Conservation (phyloP, 2,329 filamentous ascomycete species). For the Metarhizium rileyi region DNA sequence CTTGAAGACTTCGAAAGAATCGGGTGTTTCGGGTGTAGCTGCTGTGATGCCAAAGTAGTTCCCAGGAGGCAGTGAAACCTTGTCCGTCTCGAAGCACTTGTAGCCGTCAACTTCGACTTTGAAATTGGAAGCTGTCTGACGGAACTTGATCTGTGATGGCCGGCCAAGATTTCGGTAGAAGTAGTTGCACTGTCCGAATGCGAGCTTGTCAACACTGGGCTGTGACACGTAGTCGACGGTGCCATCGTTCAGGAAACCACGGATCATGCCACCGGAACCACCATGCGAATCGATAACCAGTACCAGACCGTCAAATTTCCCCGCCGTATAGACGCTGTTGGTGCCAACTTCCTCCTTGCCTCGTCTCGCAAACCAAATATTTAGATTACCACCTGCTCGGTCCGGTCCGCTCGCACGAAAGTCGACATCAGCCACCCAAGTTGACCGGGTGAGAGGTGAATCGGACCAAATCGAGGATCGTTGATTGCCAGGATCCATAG, state of each 20-base stretch:
- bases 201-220: constrained; percentile 68
- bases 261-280: constrained; percentile 66
- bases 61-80: constrained; percentile 66
- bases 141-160: constrained; percentile 68
- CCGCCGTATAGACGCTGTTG: constrained; percentile 74
- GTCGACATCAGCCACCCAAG: constrained; percentile 76
- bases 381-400: constrained; percentile 76
- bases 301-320: constrained; percentile 81
- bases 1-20: constrained; percentile 91
- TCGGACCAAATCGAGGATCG: constrained; percentile 78
- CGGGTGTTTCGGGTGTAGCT: constrained; percentile 79
- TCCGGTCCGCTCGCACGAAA: constrained; percentile 84
- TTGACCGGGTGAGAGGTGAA: constrained; percentile 45
- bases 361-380: constrained; percentile 80
- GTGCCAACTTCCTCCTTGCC: constrained; percentile 56
- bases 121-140: constrained; percentile 54
- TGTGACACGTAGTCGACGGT: constrained; percentile 68
- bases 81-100: constrained; percentile 74
- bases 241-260: constrained; percentile 92
- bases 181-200: constrained; percentile 90
- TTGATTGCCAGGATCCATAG: constrained; percentile 75
- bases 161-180: constrained; percentile 85
- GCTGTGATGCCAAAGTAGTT: constrained; percentile 85
- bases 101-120: constrained; percentile 72
- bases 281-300: constrained; percentile 79